Base-by-base conservation (phyloP, 2,329 filamentous ascomycete species). In the Xylariaceae sp. region DNA sequence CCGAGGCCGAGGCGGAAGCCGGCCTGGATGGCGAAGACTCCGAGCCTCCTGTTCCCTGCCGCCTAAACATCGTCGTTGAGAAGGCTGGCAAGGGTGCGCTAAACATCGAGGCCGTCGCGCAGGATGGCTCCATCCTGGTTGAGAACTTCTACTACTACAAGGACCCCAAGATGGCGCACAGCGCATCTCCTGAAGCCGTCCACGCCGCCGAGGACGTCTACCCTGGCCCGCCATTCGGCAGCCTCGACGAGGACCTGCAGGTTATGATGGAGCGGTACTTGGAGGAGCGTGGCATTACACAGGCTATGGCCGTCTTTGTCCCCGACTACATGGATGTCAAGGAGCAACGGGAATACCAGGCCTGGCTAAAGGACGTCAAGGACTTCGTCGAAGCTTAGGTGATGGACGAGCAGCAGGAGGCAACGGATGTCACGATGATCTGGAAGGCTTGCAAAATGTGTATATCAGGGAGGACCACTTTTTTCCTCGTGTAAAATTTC, bases 241-340 rank as follows among this genome's bases (percentile, higher is more conserved):
- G 91, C 79, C 85, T 99, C 54, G 94, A 99, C 71, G 92, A 97
- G 78, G 93, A 97, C 72, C 84, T 99, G 37, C 93, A 97, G 80
- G 82, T 91, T 48, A 82, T 96, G 65, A 81, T 97, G 72, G 93
- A 97, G 82, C 85, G 88, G 65, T 99, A 93, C 78, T 83, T 99
- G 60, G 92, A 96, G 75, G 94, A 97, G 82, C 85, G 94, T 65
- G 94, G 93, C 61, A 85, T 99, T 75, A 91, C 93, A 68, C 86
- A 88, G 65, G 84, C 87, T 54, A 83, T 99, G 66, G 93, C 92
- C 48, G 78, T 92, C 63, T 97, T 97, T 74, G 87, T 96, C 37
- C 91, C 92, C 30, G 92, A 97, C 73, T 99, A 96, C 78, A 92
- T 97, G 69, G 92, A 97, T 72, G 85, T 89, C 76, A 99, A 99